Evolutionary conservation across 202 grass and related monocot species (phyloP).

Genomic region (Zoysia matrella): DNA sequence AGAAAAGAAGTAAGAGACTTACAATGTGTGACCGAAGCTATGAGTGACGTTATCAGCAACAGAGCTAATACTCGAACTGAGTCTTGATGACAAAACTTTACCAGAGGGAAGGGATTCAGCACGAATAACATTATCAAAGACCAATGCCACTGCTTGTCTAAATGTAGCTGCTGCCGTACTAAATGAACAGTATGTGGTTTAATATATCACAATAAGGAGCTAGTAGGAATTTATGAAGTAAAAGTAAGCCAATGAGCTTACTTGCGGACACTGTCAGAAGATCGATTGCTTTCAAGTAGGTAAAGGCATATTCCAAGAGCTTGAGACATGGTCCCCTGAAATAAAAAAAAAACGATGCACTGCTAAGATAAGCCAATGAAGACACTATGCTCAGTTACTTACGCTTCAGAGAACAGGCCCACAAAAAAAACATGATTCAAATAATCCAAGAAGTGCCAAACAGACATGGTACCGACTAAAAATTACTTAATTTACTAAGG

Average conservation of each 20-base stretch:
- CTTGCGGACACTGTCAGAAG: constrained; percentile 96
- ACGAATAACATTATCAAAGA: constrained; percentile 83
- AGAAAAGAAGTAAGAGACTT: constrained; percentile 36
- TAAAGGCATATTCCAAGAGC: constrained; percentile 94
- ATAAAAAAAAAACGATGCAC: constrained; percentile 43
- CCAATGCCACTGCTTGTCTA: constrained; percentile 95
- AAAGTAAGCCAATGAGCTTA: constrained; percentile 52
- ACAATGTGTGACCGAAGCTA: constrained; percentile 79
- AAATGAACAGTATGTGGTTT: constrained; percentile 50
- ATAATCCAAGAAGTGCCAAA: constrained; percentile 27
- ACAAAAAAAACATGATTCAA: constrained; percentile 16
- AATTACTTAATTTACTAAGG: background rate
- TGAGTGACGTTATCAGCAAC: constrained; percentile 79
- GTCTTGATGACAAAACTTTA: constrained; percentile 72
- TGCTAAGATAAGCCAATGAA: constrained; percentile 13
- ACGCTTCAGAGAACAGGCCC: constrained; percentile 13
- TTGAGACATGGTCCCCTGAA: constrained; percentile 90
- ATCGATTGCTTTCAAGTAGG: constrained; percentile 85
- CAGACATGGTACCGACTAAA: constrained; percentile 13
- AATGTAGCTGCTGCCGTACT: constrained; percentile 99
- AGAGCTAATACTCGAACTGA: constrained; percentile 61
- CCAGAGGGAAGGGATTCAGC: constrained; percentile 85
- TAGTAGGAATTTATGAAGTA: constrained; percentile 24
- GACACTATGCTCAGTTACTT: constrained; percentile 14
- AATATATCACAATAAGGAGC: constrained; percentile 48